Evolutionary conservation across 352 stramenopile species (phyloP).

Genomic region (Globisporangium paroecandrum): DNA sequence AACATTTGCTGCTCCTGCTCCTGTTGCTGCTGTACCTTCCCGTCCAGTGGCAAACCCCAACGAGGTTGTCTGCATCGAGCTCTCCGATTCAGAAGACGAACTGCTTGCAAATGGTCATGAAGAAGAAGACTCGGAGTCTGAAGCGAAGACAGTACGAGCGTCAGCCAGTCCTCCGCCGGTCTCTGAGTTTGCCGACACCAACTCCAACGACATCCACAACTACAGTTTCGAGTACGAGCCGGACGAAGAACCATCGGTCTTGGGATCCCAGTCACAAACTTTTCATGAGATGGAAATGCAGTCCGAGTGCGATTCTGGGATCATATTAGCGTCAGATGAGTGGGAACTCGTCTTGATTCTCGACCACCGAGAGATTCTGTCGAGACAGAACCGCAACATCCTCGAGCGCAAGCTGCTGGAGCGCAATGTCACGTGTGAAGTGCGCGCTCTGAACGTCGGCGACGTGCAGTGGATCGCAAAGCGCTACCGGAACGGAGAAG

Average conservation of each 20-base stretch:
- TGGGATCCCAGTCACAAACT: background rate
- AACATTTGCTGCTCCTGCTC: background rate
- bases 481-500: conserved; percentile 30
- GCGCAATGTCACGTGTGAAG: conserved; percentile 73
- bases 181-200: background rate
- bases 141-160: conserved; percentile 19
- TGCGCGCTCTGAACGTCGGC: conserved; percentile 67
- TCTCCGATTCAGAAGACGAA: conserved; percentile 38
- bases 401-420: conserved; percentile 82
- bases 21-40: background rate
- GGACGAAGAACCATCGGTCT: conserved; percentile 8
- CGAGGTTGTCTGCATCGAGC: conserved; percentile 30
- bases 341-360: conserved; percentile 80
- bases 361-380: conserved; percentile 82
- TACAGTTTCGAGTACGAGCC: conserved; percentile 15
- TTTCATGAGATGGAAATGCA: background rate
- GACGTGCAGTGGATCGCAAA: conserved; percentile 80
- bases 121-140: conserved; percentile 10
- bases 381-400: conserved; percentile 64
- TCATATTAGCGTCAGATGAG: conserved; percentile 37
- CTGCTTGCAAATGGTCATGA: background rate
- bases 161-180: background rate
- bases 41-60: conserved; percentile 1
- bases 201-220: background rate
- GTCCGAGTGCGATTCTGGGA: background rate